Evolutionary conservation across 78 protist genomes (phyloP), one percentile per base, ranked within the genome.

Genomic region (Speleostelium caveatum): DNA sequence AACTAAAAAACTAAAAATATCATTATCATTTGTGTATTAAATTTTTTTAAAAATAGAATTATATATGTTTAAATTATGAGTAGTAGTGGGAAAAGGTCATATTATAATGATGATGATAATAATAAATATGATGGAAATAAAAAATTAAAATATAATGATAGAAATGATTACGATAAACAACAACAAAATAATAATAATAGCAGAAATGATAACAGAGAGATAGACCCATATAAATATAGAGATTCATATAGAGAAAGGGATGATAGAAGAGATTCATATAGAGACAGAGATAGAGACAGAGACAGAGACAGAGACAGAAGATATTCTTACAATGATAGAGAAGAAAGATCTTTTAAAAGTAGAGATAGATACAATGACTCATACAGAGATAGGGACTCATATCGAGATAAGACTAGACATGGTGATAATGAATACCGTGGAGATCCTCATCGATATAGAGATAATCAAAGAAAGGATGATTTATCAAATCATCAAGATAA

Each of bases 221-320:
- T n/a, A n/a, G 24, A 61, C 10, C 17, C 45, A 22, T 30, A 75
- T 62, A 75, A 24, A 53, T 63, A 61, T 42, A 59, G 75, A 28
- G 75, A 42, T 22, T 24, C 16, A 16, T 51, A 75, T 60, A 75
- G 45, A n/a, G 55, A 75, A 1, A 75, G 60, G n/a, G 62, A 76
- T 0, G 19, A 62, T 36, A 65, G 17, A 65, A 78, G 26, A 30
- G n/a, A 65, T 65, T 28, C 33, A 42, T 38, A 41, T 38, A 2
- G 4, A 33, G 83, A 39, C 22, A 76, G 32, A 49, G 17, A 63
- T 63, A 66, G 73, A 63, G 32, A 51, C 2, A 21, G 36, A 26
- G 30, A 39, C 7, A 71, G 74, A 67, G 42, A 45, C n/a, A 49
- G 60, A 62, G 33, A 22, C 24, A 19, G 86, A 62, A 14, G 21